Evolutionary conservation across 1,139 yeast genomes (phyloP).

Genomic region (Pichia sp.): DNA sequence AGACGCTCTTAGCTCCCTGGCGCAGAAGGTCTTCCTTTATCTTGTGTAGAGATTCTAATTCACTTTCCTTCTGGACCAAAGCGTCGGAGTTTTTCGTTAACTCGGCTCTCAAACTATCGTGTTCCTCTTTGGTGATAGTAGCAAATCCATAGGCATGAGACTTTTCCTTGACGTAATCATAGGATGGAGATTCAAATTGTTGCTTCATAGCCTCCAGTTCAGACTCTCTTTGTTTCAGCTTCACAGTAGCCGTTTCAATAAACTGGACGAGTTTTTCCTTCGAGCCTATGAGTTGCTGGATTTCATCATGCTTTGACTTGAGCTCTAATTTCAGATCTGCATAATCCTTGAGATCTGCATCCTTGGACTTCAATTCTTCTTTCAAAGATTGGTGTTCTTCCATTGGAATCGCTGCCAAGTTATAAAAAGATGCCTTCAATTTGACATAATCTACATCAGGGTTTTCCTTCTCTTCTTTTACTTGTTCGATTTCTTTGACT

Average conservation of each 20-base stretch:
- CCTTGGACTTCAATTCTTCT: conserved; percentile 9
- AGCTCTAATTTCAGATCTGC: conserved; percentile 5
- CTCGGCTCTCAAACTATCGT: conserved; percentile 17
- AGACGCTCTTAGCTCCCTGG: conserved; percentile 18
- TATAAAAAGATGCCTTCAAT: conserved; percentile 30
- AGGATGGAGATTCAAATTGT: conserved; percentile 19
- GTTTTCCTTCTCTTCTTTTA: conserved; percentile 11
- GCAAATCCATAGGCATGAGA: conserved; percentile 29
- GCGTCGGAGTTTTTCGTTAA: conserved; percentile 5
- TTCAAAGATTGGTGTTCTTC: conserved; percentile 24
- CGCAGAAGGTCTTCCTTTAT: conserved; percentile 17
- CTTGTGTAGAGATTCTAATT: conserved; percentile 13
- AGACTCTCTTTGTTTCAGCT: conserved; percentile 7
- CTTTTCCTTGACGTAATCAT: conserved; percentile 28
- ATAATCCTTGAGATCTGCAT: conserved; percentile 1
- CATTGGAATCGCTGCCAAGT: conserved; percentile 32
- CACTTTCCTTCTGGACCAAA: conserved; percentile 17
- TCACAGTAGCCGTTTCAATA: conserved; percentile 5
- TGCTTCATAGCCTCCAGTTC: conserved; percentile 8
- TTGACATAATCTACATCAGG: conserved; percentile 26
- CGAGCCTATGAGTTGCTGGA: conserved; percentile 3
- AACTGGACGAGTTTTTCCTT: conserved; percentile 5
- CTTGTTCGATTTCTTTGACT: not conserved
- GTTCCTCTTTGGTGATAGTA: conserved; percentile 32
- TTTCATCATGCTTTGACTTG: conserved; percentile 12